Base-by-base conservation (phyloP, 164 flowering plant genomes). In the Dillenia turbinata region DNA sequence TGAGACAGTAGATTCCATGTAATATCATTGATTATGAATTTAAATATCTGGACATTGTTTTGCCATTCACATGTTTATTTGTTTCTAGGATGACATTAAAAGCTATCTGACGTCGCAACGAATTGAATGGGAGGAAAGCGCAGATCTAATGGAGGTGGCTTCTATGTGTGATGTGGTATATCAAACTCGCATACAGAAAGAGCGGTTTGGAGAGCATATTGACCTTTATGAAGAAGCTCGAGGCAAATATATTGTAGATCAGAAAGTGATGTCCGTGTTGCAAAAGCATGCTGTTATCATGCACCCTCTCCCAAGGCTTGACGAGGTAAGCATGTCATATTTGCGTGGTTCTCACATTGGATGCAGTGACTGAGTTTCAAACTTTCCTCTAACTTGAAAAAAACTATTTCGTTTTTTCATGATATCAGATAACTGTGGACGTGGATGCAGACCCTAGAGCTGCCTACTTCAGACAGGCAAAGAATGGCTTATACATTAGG, bases 231-330 rank as follows among this genome's bases (percentile, higher is more conserved):
- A 92, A 73, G 83, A 75, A 79, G 99, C 97, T 59, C 81, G 96
- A 70, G 99, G 99, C 54, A 95, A 92, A 79, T 95, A 92, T 72
- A 90, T 92, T 54, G 87, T 92, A 59, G 81, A 92, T 64, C 56
- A 44, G 55, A 59, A 68, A 63, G 85, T 88, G 47, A 63, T 95
- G 68, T 52, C 52, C 19, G 88, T 75, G 47, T 82, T 95, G 97
- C 99, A 84, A 74, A 84, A 85, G 70, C 92, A 95, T 71, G 96
- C 97, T 48, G 86, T 95, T 44, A 78, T 95, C 58, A 81, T 95
- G 97, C 99, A 95, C 71, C 99, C 99, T 59, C 88, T 95, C 33
- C 99, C 99, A 47, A 83, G 99, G 76, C 97, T 92, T 44, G 97
- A 95, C 69, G 99, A 95, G 87, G 98, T 91, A 66, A 67, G 56